phyloP scores from a whole-genome alignment of 192 early-diverging fungal species.

The Rhizoclosmatium sp. region DNA sequence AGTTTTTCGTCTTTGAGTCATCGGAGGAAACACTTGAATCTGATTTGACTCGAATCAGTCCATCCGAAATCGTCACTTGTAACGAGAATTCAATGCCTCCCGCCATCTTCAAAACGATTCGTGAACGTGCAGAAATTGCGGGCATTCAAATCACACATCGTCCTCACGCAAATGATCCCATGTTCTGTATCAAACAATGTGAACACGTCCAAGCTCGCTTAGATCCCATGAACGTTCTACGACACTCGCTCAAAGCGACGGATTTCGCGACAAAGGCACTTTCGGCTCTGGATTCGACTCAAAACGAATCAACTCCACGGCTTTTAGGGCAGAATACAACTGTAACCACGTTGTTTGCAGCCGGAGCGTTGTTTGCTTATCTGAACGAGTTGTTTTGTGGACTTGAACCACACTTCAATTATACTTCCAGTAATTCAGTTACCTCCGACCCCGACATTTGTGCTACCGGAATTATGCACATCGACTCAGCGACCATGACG shows the following conservation, averaged over 20 bases:
- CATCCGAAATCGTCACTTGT: constrained; percentile 75
- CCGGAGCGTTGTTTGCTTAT: constrained; percentile 73
- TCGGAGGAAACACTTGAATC: constrained; percentile 57
- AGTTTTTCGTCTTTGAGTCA: constrained; percentile 76
- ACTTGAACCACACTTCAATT: constrained; percentile 66
- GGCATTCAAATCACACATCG: not conserved
- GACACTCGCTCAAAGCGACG: not conserved
- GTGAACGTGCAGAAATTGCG: not conserved
- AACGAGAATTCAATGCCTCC: not conserved
- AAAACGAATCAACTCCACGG: not conserved
- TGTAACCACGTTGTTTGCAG: constrained; percentile 40
- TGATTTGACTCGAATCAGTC: constrained; percentile 84
- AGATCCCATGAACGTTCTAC: not conserved
- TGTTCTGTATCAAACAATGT: not conserved
- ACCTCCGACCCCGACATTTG: constrained; percentile 56
- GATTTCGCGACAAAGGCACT: not conserved
- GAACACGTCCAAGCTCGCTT: constrained; percentile 6
- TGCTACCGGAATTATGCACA: constrained; percentile 64
- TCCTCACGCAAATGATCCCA: not conserved
- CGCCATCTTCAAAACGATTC: not conserved
- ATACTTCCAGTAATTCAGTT: not conserved
- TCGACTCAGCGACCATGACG: constrained; percentile 80
- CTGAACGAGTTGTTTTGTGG: constrained; percentile 75
- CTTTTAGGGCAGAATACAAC: not conserved
- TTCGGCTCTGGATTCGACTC: not conserved